These are phyloP conservation scores for Linanthus parryae DNA, from an alignment of 148 eudicot genomes.

Conservation along the genomic window DNA sequence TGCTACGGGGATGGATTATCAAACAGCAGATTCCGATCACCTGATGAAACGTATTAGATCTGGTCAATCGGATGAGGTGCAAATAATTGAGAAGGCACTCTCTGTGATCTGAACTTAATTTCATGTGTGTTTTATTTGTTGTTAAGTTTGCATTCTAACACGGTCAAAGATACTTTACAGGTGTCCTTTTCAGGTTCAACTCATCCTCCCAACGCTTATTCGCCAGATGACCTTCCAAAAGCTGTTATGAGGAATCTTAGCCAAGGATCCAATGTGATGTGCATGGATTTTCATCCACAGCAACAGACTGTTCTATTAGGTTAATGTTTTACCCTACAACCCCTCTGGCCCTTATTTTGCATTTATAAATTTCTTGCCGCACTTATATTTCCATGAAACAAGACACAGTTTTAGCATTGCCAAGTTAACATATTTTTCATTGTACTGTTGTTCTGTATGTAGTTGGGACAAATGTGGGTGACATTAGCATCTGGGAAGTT, in stretches of 20 bases:
- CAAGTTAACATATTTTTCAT: too few relatives aligned
- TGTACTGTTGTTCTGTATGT: conserved; percentile 20
- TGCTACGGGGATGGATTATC: conserved; percentile 47
- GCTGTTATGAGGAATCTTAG: conserved; percentile 33
- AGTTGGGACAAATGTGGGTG: conserved; percentile 78
- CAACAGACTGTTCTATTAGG: conserved; percentile 60
- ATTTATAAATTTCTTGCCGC: too few relatives aligned
- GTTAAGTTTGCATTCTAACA: background rate
- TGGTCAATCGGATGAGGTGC: conserved; percentile 56
- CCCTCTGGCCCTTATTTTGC: too few relatives aligned
- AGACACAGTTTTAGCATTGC: too few relatives aligned
- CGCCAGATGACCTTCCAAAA: conserved; percentile 52
- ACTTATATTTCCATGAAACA: too few relatives aligned
- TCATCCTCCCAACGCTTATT: conserved; percentile 30
- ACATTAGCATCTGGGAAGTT: conserved; percentile 67
- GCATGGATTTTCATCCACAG: conserved; percentile 63
- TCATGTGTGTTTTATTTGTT: background rate
- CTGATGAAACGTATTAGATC: conserved; percentile 49
- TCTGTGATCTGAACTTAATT: too few relatives aligned
- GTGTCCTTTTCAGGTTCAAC: conserved; percentile 45
- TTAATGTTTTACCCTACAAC: conserved; percentile 19
- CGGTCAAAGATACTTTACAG: conserved; percentile 13
- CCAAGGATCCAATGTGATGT: conserved; percentile 53
- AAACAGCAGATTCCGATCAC: conserved; percentile 50
- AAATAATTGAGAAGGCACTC: background rate